Evolutionary conservation across 2,329 filamentous ascomycete genomes (phyloP).

Genomic region (Cladophialophora carrionii): DNA sequence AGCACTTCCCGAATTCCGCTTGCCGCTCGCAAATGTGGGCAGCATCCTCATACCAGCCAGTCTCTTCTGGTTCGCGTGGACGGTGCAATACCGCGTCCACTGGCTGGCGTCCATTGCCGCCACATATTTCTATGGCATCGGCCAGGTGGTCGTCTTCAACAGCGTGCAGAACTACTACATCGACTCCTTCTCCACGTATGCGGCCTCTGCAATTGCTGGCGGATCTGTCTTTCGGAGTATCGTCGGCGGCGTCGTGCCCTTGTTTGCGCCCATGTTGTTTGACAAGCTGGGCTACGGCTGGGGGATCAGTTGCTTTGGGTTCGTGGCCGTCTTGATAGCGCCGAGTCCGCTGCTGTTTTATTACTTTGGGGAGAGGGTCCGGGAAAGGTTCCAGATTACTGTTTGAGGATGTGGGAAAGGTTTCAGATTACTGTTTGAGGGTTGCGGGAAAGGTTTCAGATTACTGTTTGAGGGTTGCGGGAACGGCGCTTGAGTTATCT

Average conservation of each 20-base stretch:
- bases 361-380: constrained; percentile 51
- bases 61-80: constrained; percentile 56
- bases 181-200: constrained; percentile 51
- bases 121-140: constrained; percentile 55
- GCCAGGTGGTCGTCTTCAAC: constrained; percentile 59
- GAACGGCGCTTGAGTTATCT: neutral
- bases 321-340: constrained; percentile 51
- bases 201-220: constrained; percentile 54
- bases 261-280: constrained; percentile 53
- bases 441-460: constrained; percentile 51
- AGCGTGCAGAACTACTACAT: constrained; percentile 54
- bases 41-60: constrained; percentile 48
- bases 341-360: constrained; percentile 57
- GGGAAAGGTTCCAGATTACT: constrained; percentile 48
- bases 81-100: constrained; percentile 57
- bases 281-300: constrained; percentile 45
- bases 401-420: constrained; percentile 50
- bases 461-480: constrained; percentile 24
- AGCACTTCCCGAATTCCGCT: constrained; percentile 56
- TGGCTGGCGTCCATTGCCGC: constrained; percentile 51
- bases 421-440: constrained; percentile 43
- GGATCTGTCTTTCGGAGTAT: constrained; percentile 52
- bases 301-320: constrained; percentile 53
- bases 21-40: constrained; percentile 57
- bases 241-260: constrained; percentile 54